Base-by-base conservation (phyloP, 1,284 basidiomycete species). In the Blastosporella zonata region DNA sequence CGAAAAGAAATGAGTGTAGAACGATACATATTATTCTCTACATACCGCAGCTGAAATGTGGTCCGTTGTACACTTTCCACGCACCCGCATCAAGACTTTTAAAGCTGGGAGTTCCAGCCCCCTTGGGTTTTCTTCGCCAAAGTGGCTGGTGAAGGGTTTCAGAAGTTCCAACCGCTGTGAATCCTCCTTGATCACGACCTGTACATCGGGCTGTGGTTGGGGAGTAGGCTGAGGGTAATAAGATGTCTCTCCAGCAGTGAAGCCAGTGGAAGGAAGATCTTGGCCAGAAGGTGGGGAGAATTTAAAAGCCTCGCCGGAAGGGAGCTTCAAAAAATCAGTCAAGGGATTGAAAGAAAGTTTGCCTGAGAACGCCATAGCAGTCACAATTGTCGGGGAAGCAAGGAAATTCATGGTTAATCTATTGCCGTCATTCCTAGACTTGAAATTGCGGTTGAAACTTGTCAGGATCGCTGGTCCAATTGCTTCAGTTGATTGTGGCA, bases 51-150 rank as follows among this genome's bases (percentile, higher is more conserved):
- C 94, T 34, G 90, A 93, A 51, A 97, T 97, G 66, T 97, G 94
- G 64, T 99, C 97, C 22, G 97, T 99, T 13, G 96, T 99, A 70
- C 96, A 99, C 72, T 99, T 99, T 40, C 97, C 97, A 57, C 91
- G 75, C 13, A 99, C 91, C 21, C 94, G 75, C 79, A 99, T 84
- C 46, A 99, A 68, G 50, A 96, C 92, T 60, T 82, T 90, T 66
- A 94, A 70, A 29, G 77, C 59, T 17, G 92, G 87, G 10, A 99
- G 76, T 74, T 99, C 97, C 46, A 87, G 69, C 15, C 79, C 75
- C 54, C 77, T 65, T 23, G 72, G 63, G 62, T 79, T 82, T 38
- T 69, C 67, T 49, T 69, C 60, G 21, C 72, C 69, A 63, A 98
- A 98, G 59, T 84, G 90, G 54, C 84, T 88, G 2, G 69, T 56